Percentiles rank a stretch among this genome's conserved stretches.
Conservation (phyloP, 192 early-diverging fungal species). For the Coemansia umbellata region DNA sequence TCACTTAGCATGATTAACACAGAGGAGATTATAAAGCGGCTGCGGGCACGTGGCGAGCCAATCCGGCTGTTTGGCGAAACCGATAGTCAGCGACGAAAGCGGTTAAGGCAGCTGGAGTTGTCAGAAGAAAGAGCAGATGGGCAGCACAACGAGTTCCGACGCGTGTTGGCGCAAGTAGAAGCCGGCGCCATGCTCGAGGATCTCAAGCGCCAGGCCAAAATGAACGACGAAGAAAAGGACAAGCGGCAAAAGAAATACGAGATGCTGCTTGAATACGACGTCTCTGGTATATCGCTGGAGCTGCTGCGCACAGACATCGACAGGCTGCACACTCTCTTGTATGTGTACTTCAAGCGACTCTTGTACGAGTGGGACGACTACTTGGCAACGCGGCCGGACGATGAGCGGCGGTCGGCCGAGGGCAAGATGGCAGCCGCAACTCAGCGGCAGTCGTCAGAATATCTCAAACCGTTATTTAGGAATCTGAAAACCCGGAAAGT, state of each 20-base stretch:
- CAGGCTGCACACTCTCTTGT: conserved; percentile 65
- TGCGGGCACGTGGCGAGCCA: conserved; percentile 83
- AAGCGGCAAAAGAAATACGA: conserved; percentile 42
- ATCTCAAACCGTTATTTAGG: conserved; percentile 89
- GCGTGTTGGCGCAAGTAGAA: conserved; percentile 78
- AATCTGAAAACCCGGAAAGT: conserved; percentile 69
- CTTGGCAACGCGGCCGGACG: conserved; percentile 72
- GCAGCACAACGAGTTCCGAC: conserved; percentile 90
- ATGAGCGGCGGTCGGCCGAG: conserved; percentile 70
- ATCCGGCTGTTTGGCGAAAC: conserved; percentile 92
- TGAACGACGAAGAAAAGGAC: conserved; percentile 36
- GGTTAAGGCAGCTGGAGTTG: conserved; percentile 77
- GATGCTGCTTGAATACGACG: conserved; percentile 56
- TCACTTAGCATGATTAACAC: conserved; percentile 49
- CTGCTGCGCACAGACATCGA: conserved; percentile 78
- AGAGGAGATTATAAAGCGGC: conserved; percentile 74
- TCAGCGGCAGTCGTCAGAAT: conserved; percentile 79
- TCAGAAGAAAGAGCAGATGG: conserved; percentile 79
- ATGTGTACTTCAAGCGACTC: conserved; percentile 80
- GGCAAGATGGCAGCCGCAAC: conserved; percentile 81
- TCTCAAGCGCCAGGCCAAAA: conserved; percentile 57
- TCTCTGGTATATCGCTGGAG: conserved; percentile 62
- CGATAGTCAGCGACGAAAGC: conserved; percentile 68
- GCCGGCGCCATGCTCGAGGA: conserved; percentile 71
- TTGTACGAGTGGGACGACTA: conserved; percentile 83